phyloP scores from a whole-genome alignment of 176 grass and related monocot genomes.

The Pharus latifolius region DNA sequence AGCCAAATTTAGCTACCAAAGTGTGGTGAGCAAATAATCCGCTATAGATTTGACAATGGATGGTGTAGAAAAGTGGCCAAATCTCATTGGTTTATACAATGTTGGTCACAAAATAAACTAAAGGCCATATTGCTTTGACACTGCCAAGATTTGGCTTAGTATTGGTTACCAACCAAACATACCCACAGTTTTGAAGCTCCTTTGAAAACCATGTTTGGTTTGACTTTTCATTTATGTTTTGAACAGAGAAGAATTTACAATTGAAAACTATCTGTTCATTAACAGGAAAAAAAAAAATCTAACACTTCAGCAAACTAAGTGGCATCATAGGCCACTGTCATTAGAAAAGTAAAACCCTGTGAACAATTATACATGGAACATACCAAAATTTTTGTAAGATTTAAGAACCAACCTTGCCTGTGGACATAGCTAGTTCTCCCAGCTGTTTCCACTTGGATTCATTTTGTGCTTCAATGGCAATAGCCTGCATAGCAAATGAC shows the following conservation, averaged over 20 bases:
- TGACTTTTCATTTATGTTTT: background rate
- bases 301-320: background rate
- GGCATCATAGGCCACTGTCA: background rate
- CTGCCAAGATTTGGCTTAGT: too few species aligned
- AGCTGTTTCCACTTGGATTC: slow-evolving; percentile 99
- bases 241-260: background rate
- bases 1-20: too few species aligned
- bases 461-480: slow-evolving; percentile 80
- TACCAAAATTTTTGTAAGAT: background rate
- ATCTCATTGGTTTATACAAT: too few species aligned
- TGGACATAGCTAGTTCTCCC: slow-evolving; percentile 85
- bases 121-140: too few species aligned
- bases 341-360: background rate
- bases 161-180: too few species aligned
- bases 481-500: slow-evolving; percentile 47
- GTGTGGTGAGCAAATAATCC: too few species aligned
- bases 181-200: background rate
- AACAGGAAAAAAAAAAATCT: background rate
- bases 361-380: background rate
- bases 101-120: too few species aligned
- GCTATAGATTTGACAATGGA: too few species aligned
- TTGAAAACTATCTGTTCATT: slow-evolving; percentile 2
- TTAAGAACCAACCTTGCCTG: slow-evolving; percentile 68
- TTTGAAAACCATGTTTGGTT: background rate
- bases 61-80: too few species aligned